Conservation (phyloP, 2,329 filamentous ascomycete genomes). For the Mycosphaerella arachidis region DNA sequence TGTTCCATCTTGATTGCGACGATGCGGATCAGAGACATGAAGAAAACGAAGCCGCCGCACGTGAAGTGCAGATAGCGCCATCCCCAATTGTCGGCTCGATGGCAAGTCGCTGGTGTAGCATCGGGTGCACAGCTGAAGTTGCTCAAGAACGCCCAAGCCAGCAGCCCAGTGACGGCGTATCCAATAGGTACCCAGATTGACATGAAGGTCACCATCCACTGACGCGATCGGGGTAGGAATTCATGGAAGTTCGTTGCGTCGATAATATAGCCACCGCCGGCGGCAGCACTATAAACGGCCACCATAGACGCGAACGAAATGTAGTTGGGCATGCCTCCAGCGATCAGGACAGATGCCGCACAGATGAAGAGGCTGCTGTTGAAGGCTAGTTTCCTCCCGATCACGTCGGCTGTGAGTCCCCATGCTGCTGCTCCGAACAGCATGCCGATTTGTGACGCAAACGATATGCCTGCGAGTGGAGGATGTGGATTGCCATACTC, state of each 20-base stretch:
- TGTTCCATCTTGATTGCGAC: constrained; percentile 23
- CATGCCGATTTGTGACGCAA: constrained; percentile 42
- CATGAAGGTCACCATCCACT: constrained; percentile 27
- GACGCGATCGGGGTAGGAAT: constrained; percentile 21
- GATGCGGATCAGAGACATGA: constrained; percentile 19
- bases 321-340: constrained; percentile 25
- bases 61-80: constrained; percentile 29
- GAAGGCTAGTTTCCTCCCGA: constrained; percentile 21
- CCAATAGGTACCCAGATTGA: constrained; percentile 26
- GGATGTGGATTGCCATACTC: constrained; percentile 24
- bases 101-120: constrained; percentile 4
- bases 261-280: constrained; percentile 28
- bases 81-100: constrained; percentile 21
- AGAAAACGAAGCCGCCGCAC: constrained; percentile 20
- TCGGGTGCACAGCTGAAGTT: constrained; percentile 8
- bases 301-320: constrained; percentile 24
- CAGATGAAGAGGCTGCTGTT: constrained; percentile 26
- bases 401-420: constrained; percentile 21
- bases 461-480: constrained; percentile 32
- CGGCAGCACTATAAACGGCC: constrained; percentile 25
- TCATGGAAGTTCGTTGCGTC: constrained; percentile 29
- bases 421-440: constrained; percentile 36
- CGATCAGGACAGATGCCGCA: constrained; percentile 25
- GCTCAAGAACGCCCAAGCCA: constrained; percentile 41
- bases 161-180: constrained; percentile 23